Evolutionary conservation across 2,329 filamentous ascomycete genomes (phyloP).

Genomic region (Colletotrichum somersetense): DNA sequence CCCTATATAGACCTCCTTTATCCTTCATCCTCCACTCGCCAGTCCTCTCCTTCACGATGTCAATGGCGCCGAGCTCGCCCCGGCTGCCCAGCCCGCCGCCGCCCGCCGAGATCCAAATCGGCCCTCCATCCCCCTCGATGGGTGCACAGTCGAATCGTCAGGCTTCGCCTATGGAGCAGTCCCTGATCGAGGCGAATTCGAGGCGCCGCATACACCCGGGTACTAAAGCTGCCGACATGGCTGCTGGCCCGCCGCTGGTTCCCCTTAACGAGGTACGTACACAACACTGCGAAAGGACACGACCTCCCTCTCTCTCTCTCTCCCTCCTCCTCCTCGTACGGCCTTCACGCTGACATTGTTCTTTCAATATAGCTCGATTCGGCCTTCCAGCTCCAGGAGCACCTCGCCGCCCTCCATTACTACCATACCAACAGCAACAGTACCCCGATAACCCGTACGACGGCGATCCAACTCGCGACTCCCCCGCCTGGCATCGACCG

Average conservation of each 20-base stretch:
- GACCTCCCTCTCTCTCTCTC: not conserved
- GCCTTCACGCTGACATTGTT: slow-evolving; percentile 13
- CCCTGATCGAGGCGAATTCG: slow-evolving; percentile 77
- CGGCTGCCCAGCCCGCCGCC: slow-evolving; percentile 95
- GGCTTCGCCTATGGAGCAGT: slow-evolving; percentile 73
- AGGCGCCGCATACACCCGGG: slow-evolving; percentile 90
- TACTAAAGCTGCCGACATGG: slow-evolving; percentile 93
- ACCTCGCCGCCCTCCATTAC: slow-evolving; percentile 92
- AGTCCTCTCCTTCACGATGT: slow-evolving; percentile 57
- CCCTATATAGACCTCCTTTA: not conserved
- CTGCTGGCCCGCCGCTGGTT: slow-evolving; percentile 88
- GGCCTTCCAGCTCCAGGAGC: slow-evolving; percentile 96
- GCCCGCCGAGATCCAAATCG: slow-evolving; percentile 93
- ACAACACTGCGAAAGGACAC: not conserved
- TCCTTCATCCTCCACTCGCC: not conserved
- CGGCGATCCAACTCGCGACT: slow-evolving; percentile 80
- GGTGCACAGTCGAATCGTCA: slow-evolving; percentile 66
- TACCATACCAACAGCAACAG: slow-evolving; percentile 78
- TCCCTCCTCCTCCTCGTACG: slow-evolving; percentile 20
- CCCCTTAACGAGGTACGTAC: slow-evolving; percentile 81
- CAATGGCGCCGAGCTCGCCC: slow-evolving; percentile 81
- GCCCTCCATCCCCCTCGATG: slow-evolving; percentile 79
- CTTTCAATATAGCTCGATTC: slow-evolving; percentile 81
- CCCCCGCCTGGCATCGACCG: slow-evolving; percentile 86
- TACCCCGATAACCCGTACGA: slow-evolving; percentile 79